phyloP scores from a whole-genome alignment of 108 stramenopile species.

The Pseudonitzschia multistriata region DNA sequence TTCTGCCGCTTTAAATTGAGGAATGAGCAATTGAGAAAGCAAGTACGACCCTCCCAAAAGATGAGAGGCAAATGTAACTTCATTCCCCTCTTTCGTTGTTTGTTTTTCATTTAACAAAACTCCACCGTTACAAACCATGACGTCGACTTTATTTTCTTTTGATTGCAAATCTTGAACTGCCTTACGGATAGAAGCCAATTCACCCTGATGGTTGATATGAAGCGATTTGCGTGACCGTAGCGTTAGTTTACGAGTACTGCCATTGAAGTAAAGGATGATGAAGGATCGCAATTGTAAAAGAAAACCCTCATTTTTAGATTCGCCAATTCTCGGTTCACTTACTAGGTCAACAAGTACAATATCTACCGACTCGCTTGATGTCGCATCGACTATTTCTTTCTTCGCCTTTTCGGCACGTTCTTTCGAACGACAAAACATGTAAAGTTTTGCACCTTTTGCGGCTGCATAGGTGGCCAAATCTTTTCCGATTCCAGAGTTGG shows the following conservation, averaged over 20 bases:
- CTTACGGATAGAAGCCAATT: conserved; percentile 57
- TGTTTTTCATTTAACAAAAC: conserved; percentile 80
- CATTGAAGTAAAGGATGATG: too few species aligned
- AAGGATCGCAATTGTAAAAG: neutral
- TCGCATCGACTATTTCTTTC: conserved; percentile 65
- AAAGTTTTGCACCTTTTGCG: conserved; percentile 80
- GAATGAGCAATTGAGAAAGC: conserved; percentile 69
- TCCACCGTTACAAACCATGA: conserved; percentile 91
- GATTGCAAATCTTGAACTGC: conserved; percentile 52
- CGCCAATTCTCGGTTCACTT: neutral
- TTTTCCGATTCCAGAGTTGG: conserved; percentile 87
- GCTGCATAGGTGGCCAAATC: conserved; percentile 83
- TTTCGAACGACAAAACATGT: conserved; percentile 89
- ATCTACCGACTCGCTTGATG: conserved; percentile 57
- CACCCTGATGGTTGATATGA: conserved; percentile 5
- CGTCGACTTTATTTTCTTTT: conserved; percentile 72
- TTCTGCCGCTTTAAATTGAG: conserved; percentile 50
- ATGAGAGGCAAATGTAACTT: conserved; percentile 89
- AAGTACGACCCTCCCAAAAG: conserved; percentile 80
- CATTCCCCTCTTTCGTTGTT: conserved; percentile 80
- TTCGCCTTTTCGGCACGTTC: conserved; percentile 79
- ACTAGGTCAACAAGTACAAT: conserved; percentile 37
- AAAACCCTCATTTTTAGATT: neutral
- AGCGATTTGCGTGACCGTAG: too few species aligned
- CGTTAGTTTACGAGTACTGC: neutral